Evolutionary conservation across 2,329 filamentous ascomycete species (phyloP).

Genomic region (Talaromyces piceae): DNA sequence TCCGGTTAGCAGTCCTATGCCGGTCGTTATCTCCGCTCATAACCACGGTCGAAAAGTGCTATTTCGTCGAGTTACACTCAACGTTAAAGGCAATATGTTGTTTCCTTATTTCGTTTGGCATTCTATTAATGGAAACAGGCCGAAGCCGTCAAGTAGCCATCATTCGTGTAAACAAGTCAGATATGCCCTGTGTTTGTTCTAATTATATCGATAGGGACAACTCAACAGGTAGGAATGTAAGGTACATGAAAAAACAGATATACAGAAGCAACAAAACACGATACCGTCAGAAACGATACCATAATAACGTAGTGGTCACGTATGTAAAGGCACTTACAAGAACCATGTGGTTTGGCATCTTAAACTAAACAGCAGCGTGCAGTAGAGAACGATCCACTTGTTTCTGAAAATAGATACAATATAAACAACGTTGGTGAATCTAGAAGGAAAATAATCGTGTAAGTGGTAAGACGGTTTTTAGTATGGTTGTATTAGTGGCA

Average conservation of each 20-base stretch:
- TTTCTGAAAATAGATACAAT: slow-evolving; percentile 10
- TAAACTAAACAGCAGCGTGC: background rate
- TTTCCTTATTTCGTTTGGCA: background rate
- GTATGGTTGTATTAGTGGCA: background rate
- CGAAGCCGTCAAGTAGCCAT: background rate
- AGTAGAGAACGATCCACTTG: background rate
- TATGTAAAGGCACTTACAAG: slow-evolving; percentile 8
- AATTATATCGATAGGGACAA: background rate
- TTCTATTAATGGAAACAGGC: background rate
- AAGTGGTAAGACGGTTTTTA: background rate
- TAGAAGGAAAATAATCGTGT: background rate
- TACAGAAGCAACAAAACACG: background rate
- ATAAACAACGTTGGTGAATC: background rate
- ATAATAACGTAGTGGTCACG: slow-evolving; percentile 1
- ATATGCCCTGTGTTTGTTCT: background rate
- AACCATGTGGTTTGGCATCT: background rate
- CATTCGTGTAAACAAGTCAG: background rate
- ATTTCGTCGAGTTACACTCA: too few species aligned
- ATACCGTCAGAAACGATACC: slow-evolving; percentile 8
- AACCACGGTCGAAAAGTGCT: too few species aligned
- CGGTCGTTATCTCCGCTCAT: too few species aligned
- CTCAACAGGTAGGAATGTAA: background rate
- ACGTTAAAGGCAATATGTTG: too few species aligned
- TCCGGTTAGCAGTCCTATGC: too few species aligned
- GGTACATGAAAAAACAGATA: background rate